Evolutionary conservation across 495 filamentous ascomycete species (phyloP).

Genomic region (Ascobolus immersus): DNA sequence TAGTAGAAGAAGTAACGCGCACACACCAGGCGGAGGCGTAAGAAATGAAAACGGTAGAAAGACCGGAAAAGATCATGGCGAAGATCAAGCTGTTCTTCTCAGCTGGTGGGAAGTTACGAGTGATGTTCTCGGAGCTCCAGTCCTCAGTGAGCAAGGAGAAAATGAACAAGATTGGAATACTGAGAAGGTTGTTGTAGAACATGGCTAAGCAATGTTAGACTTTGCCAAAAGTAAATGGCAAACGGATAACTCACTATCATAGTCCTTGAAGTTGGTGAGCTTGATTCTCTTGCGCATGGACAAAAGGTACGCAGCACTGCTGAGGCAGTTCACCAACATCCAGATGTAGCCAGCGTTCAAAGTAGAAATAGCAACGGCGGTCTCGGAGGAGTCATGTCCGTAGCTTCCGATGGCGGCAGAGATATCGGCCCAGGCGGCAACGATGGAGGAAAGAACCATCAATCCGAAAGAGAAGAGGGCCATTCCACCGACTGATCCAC

Average conservation of each 20-base stretch:
- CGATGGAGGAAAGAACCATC: constrained; percentile 85
- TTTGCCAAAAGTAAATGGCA: neutral
- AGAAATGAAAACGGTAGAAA: constrained; percentile 90
- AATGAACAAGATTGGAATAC: constrained; percentile 71
- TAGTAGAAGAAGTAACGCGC: constrained; percentile 83
- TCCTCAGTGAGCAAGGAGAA: constrained; percentile 68
- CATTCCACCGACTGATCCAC: constrained; percentile 67
- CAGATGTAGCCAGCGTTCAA: constrained; percentile 90
- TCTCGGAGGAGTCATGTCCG: constrained; percentile 30
- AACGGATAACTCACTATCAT: constrained; percentile 53
- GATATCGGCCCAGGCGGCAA: constrained; percentile 96
- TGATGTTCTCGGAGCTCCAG: constrained; percentile 69
- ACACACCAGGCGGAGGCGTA: constrained; percentile 98
- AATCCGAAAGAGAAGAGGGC: constrained; percentile 87
- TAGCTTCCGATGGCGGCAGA: constrained; percentile 49
- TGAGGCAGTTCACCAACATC: constrained; percentile 96
- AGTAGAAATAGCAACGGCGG: constrained; percentile 54
- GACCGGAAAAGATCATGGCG: constrained; percentile 83
- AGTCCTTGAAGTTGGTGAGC: constrained; percentile 98
- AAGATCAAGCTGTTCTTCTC: constrained; percentile 47
- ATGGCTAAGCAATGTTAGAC: constrained; percentile 40
- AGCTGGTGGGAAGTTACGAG: constrained; percentile 61
- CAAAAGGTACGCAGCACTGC: constrained; percentile 70
- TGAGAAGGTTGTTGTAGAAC: constrained; percentile 99
- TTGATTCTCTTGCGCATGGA: constrained; percentile 97